Base-by-base conservation (phyloP, 2,329 filamentous ascomycete genomes). In the Xylariaceae sp. region DNA sequence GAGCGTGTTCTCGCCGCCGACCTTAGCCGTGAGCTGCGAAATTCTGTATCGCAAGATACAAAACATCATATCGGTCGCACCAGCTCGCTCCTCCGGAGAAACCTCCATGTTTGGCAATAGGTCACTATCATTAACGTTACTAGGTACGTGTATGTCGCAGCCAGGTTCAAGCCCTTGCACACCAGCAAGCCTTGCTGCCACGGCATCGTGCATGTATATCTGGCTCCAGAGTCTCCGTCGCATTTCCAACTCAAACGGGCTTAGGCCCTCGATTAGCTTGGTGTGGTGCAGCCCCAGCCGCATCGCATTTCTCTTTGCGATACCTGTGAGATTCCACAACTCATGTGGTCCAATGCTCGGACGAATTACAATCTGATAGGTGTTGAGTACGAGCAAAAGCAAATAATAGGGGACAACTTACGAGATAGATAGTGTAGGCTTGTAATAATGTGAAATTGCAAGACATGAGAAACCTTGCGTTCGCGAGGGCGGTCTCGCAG, bases 41-140 rank as follows among this genome's bases (percentile, higher is more conserved):
- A 45, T 45, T 45, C 39, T 45, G 44, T 14, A 45, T 22, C 44
- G 44, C n/a, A 45, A 39, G 35, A 31, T 45, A 31, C 44, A 45
- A 45, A 39, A 45, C 11, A 45, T 45, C 44, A 45, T 45, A 17
- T 45, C 44, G 35, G 27, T 45, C 6, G 35, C 44, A 30, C 44
- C 44, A 39, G 11, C 18, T 11, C 44, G 44, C n/a, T 45, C 44
- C 35, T 39, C 39, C 18, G 44, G 44, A 15, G 32, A 12, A 30
- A 27, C 35, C 10, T 39, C 31, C 35, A 39, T 45, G 33, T 18
- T 45, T 5, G 18, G 33, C 19, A 15, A 45, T 31, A 45, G 19
- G 19, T 45, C 44, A 31, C 19, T 45, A n/a, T 45, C 44, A 17
- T 45, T 45, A 11, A 45, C 31, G n/a, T 39, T 39, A n/a, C 44